Evolutionary conservation across 306 rosid species (phyloP).

Genomic region (Trichosanthes truncata): DNA sequence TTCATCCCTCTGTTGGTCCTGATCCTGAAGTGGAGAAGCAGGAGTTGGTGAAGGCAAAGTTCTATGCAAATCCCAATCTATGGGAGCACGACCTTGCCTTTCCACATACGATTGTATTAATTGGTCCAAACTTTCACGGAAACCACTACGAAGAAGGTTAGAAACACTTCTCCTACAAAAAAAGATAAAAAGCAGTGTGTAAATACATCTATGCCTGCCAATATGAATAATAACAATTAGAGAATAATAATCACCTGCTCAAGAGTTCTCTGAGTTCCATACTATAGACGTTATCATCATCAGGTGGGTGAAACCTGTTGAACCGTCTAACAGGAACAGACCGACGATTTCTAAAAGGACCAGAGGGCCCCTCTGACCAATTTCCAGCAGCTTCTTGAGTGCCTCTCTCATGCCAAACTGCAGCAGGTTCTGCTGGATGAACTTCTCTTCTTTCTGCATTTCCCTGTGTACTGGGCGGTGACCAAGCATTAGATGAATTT

Average conservation of each 20-base stretch:
- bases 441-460: constrained; percentile 51
- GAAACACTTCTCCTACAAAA: constrained; percentile 95
- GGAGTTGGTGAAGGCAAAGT: constrained; percentile 62
- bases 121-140: constrained; percentile 97
- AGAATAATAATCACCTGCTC: constrained; percentile 60
- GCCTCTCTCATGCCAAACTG: constrained; percentile 57
- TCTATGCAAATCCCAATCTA: constrained; percentile 98
- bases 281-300: constrained; percentile 93
- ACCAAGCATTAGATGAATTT: constrained; percentile 53
- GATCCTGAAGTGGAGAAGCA: constrained; percentile 60
- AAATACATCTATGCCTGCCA: background rate
- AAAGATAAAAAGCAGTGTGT: constrained; percentile 3
- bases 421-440: constrained; percentile 45
- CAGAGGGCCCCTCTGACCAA: constrained; percentile 84
- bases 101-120: constrained; percentile 92
- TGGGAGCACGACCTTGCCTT: constrained; percentile 89
- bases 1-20: constrained; percentile 60
- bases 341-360: constrained; percentile 62
- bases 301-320: constrained; percentile 91
- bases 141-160: constrained; percentile 97
- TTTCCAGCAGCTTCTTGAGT: constrained; percentile 62
- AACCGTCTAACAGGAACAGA: constrained; percentile 64
- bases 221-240: background rate
- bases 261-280: constrained; percentile 99
- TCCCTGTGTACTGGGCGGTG: constrained; percentile 42